These are phyloP conservation scores for Blastocystis sp. DNA, from an alignment of 352 stramenopile genomes.

Conservation along the genomic window DNA sequence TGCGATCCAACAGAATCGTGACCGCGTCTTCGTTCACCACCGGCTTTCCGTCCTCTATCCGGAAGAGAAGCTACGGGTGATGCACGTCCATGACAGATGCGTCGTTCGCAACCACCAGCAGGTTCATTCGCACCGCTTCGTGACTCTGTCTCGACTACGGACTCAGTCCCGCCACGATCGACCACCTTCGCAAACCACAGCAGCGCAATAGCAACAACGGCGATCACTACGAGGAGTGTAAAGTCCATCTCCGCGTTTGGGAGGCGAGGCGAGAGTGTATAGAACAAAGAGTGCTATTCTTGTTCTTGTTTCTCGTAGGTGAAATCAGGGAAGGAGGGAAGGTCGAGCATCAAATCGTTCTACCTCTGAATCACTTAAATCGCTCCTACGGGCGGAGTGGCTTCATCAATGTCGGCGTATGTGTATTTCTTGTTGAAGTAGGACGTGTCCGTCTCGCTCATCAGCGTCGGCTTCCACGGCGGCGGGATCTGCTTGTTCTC, in stretches of 20 bases:
- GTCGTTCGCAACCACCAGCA: slow-evolving; percentile 48
- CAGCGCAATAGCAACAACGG: neutral
- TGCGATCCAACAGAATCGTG: slow-evolving; percentile 5
- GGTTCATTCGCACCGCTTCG: neutral
- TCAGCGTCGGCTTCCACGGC: slow-evolving; percentile 79
- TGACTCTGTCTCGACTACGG: neutral
- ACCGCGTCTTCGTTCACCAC: slow-evolving; percentile 36
- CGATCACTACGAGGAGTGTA: neutral
- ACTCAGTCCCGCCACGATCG: neutral
- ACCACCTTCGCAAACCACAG: neutral
- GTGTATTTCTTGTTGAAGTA: slow-evolving; percentile 91
- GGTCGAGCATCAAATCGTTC: slow-evolving; percentile 53
- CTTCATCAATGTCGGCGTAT: slow-evolving; percentile 69
- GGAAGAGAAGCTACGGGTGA: slow-evolving; percentile 26
- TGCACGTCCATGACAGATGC: neutral
- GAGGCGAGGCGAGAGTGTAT: slow-evolving; percentile 6
- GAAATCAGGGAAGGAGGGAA: slow-evolving; percentile 62
- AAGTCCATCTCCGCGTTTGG: neutral
- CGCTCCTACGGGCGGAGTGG: slow-evolving; percentile 37
- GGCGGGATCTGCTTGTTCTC: slow-evolving; percentile 82
- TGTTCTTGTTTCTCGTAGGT: slow-evolving; percentile 59
- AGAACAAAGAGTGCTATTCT: slow-evolving; percentile 50
- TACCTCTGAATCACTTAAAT: neutral
- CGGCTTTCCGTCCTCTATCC: neutral
- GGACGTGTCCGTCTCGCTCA: slow-evolving; percentile 79